Conservation (phyloP, 2,329 filamentous ascomycete species). For the Phaeosphaeriaceae sp. region DNA sequence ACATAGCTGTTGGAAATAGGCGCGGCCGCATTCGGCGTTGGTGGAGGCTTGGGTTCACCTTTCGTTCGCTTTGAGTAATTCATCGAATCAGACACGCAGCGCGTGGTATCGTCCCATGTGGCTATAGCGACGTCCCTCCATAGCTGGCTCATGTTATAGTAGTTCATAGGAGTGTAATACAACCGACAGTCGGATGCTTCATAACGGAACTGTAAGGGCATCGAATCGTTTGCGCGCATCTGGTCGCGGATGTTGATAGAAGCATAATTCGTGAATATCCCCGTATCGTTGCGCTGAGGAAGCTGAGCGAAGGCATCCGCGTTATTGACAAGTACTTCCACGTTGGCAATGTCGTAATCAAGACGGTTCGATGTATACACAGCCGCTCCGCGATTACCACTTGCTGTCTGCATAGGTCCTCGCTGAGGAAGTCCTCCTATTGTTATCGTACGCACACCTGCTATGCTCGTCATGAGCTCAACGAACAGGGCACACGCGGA, state of each 20-base stretch:
- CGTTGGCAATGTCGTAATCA: conserved; percentile 35
- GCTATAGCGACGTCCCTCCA: conserved; percentile 43
- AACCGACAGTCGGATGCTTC: conserved; percentile 45
- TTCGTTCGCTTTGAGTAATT: conserved; percentile 7
- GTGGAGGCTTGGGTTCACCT: neutral
- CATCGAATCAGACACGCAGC: conserved; percentile 40
- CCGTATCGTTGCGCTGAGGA: conserved; percentile 13
- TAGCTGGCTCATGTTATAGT: conserved; percentile 41
- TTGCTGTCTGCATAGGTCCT: conserved; percentile 44
- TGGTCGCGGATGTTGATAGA: conserved; percentile 44
- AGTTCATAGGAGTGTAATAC: conserved; percentile 40
- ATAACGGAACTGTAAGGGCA: conserved; percentile 43
- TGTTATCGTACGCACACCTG: conserved; percentile 60
- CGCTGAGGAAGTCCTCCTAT: conserved; percentile 63
- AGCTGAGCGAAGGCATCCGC: neutral
- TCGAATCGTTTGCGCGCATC: conserved; percentile 32
- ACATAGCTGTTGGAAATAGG: neutral
- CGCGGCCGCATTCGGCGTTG: neutral
- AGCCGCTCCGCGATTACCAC: conserved; percentile 64
- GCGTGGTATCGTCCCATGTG: conserved; percentile 30
- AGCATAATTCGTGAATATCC: conserved; percentile 21
- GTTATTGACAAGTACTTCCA: conserved; percentile 12
- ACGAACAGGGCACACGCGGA: conserved; percentile 65
- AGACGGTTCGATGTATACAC: conserved; percentile 42
- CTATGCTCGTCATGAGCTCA: conserved; percentile 53